Conservation (phyloP, 2,329 filamentous ascomycete species). For the Colletotrichum tropicale region DNA sequence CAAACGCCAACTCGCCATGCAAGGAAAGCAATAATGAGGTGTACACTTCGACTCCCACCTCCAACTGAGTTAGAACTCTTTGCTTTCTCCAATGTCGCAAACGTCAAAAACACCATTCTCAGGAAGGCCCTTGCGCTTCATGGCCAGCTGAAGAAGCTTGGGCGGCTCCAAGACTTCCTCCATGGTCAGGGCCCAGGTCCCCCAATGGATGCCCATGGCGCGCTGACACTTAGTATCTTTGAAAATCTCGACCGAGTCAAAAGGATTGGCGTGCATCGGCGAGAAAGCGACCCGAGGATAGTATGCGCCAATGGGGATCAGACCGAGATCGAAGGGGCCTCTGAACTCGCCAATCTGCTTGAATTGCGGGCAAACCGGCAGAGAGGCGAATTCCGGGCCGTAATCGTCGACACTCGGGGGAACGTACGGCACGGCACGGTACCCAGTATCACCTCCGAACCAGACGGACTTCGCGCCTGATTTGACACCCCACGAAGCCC, state of each 20-base stretch:
- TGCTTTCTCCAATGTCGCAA: constrained; percentile 83
- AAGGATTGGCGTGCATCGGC: constrained; percentile 83
- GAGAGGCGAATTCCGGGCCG: constrained; percentile 64
- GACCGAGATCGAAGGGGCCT: constrained; percentile 87
- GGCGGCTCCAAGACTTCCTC: constrained; percentile 90
- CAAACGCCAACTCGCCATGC: neutral
- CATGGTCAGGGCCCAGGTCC: constrained; percentile 83
- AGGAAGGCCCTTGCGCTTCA: constrained; percentile 68
- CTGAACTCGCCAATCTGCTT: constrained; percentile 78
- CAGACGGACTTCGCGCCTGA: constrained; percentile 80
- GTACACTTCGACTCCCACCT: neutral
- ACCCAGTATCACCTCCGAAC: constrained; percentile 92
- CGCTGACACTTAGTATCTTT: constrained; percentile 76
- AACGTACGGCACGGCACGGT: constrained; percentile 75
- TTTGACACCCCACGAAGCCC: constrained; percentile 84
- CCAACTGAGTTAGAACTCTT: constrained; percentile 68
- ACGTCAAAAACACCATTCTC: constrained; percentile 81
- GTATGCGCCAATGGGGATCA: constrained; percentile 95
- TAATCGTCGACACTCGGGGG: constrained; percentile 73
- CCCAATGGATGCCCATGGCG: constrained; percentile 93
- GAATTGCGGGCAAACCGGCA: constrained; percentile 84
- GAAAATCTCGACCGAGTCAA: constrained; percentile 90
- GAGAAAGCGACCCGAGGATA: constrained; percentile 75
- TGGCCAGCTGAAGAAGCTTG: constrained; percentile 70
- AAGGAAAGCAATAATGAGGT: neutral